These are phyloP conservation scores for Wallemia hederae DNA, from an alignment of 1,284 basidiomycete species.

Conservation along the genomic window DNA sequence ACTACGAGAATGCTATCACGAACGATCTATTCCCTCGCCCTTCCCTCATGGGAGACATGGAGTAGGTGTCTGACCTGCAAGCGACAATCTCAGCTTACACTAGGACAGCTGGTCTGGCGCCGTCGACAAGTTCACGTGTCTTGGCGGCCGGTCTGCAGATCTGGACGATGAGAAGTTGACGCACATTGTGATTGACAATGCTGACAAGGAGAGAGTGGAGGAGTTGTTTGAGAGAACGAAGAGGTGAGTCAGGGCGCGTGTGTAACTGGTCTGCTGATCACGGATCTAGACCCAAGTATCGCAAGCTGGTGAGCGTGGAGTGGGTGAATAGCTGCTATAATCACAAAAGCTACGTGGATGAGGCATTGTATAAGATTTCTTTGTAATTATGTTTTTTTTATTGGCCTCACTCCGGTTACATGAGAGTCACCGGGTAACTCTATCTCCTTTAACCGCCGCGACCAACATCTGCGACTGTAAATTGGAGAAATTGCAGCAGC, in stretches of 20 bases:
- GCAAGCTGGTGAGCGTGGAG: neutral
- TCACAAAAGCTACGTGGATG: neutral
- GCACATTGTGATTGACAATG: constrained; percentile 51
- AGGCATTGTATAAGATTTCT: neutral
- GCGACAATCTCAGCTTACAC: neutral
- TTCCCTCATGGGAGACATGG: neutral
- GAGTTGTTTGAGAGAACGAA: neutral
- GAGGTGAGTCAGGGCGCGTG: neutral
- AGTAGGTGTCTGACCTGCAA: neutral
- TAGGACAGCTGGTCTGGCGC: neutral
- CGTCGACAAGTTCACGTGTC: neutral
- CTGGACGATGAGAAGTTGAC: constrained; percentile 47
- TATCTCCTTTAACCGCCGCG: too few relatives aligned
- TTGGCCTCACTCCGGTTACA: neutral
- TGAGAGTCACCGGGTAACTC: too few relatives aligned
- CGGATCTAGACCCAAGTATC: neutral
- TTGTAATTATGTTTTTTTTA: neutral
- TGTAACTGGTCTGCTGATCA: neutral
- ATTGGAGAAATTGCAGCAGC: neutral
- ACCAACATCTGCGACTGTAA: neutral
- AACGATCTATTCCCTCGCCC: neutral
- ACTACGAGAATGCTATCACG: neutral
- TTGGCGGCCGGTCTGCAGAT: constrained; percentile 17
- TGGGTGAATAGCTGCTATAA: neutral
- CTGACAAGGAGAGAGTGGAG: constrained; percentile 19